These are phyloP conservation scores for Gynandropsis gynandra DNA, from an alignment of 345 rosid genomes.

Conservation along the genomic window DNA sequence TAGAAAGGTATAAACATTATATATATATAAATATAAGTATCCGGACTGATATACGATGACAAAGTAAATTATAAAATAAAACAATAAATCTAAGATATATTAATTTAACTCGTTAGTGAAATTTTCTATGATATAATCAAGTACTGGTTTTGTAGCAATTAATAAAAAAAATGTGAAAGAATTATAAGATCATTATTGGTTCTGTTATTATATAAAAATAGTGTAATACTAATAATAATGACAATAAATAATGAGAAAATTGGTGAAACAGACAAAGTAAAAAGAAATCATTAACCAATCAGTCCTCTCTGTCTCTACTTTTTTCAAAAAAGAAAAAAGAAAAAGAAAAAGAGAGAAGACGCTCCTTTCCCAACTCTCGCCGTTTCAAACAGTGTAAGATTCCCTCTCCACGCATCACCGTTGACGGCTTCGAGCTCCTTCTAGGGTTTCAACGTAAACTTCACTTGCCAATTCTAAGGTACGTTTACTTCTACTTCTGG, in stretches of 20 bases:
- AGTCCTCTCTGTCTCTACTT: slow-evolving; percentile 6
- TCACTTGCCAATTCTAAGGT: slow-evolving; percentile 9
- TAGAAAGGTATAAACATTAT: too few relatives aligned
- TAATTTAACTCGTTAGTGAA: too few relatives aligned
- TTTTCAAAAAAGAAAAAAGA: slow-evolving; percentile 8
- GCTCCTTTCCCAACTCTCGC: slow-evolving; percentile 14
- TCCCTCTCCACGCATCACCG: background rate
- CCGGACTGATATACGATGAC: too few relatives aligned
- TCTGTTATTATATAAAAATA: background rate
- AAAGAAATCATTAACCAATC: slow-evolving; percentile 12
- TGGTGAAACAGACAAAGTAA: background rate
- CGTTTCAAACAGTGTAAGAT: too few relatives aligned
- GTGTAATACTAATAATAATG: background rate
- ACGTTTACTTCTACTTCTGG: background rate
- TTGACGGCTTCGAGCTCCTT: background rate
- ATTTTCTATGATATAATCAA: too few relatives aligned
- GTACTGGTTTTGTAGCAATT: too few relatives aligned
- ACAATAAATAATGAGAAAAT: background rate
- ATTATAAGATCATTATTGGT: too few relatives aligned
- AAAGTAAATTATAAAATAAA: too few relatives aligned
- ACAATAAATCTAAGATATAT: too few relatives aligned
- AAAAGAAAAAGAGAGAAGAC: slow-evolving; percentile 12
- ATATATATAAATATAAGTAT: too few relatives aligned
- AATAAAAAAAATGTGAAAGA: too few relatives aligned
- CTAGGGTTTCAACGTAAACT: background rate